Conservation (phyloP, 768 basidiomycete genomes). For the Naganishia onofrii region DNA sequence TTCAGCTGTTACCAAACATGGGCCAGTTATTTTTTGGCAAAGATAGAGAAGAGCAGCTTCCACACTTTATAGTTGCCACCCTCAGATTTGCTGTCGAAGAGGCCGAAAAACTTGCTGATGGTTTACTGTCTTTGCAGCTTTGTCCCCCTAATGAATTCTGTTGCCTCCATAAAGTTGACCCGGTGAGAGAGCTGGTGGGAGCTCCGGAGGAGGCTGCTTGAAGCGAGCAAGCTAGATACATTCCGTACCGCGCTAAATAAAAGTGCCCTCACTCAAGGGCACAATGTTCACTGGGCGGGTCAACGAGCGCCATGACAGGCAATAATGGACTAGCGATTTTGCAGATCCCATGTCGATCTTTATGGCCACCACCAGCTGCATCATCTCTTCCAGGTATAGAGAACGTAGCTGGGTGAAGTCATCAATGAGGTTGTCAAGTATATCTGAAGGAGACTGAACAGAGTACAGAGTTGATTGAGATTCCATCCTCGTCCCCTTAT, state of each 20-base stretch:
- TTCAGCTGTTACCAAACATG: too few relatives aligned
- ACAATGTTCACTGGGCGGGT: background rate
- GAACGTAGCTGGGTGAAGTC: background rate
- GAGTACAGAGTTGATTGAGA: background rate
- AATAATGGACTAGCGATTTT: background rate
- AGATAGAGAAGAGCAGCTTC: too few relatives aligned
- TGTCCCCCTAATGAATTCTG: too few relatives aligned
- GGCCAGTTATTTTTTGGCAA: too few relatives aligned
- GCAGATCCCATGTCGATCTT: constrained; percentile 2
- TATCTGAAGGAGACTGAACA: background rate
- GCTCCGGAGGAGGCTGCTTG: background rate
- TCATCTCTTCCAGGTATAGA: background rate
- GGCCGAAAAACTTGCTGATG: too few relatives aligned
- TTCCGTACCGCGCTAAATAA: background rate
- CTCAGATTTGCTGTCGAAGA: too few relatives aligned
- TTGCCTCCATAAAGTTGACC: too few relatives aligned
- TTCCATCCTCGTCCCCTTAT: constrained; percentile 9
- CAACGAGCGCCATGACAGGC: background rate
- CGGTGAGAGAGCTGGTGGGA: too few relatives aligned
- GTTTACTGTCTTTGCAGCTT: too few relatives aligned
- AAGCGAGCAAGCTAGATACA: background rate
- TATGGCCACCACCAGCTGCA: too few relatives aligned
- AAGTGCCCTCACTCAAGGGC: background rate
- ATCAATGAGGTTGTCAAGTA: background rate
- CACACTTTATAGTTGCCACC: too few relatives aligned